Conservation (phyloP, 768 basidiomycete genomes). For the Rhizopogon salebrosus region DNA sequence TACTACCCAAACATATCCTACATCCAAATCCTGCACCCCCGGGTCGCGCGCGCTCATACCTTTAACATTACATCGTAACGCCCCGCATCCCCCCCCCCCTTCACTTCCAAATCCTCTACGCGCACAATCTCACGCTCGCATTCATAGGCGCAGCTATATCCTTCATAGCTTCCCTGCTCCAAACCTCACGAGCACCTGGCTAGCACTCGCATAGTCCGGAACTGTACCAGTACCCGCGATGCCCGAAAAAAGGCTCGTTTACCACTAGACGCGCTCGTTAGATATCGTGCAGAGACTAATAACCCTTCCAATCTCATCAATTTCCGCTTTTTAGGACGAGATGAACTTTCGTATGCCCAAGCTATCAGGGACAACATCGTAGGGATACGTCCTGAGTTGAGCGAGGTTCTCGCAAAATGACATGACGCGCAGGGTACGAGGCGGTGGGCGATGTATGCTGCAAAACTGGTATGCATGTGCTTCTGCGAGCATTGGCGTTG, state of each 20-base stretch:
- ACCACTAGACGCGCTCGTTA: constrained; percentile 29
- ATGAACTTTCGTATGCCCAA: constrained; percentile 20
- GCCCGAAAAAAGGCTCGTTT: constrained; percentile 27
- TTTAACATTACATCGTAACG: too few relatives aligned
- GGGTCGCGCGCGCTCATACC: too few relatives aligned
- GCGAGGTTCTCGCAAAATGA: constrained; percentile 16
- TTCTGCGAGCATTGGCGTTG: constrained; percentile 7
- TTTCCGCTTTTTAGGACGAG: constrained; percentile 16
- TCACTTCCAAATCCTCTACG: too few relatives aligned
- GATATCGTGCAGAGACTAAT: constrained; percentile 14
- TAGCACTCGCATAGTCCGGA: constrained; percentile 36
- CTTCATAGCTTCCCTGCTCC: too few relatives aligned
- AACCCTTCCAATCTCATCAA: constrained; percentile 22
- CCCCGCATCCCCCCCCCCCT: too few relatives aligned
- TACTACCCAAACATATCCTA: too few relatives aligned
- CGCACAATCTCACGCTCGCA: too few relatives aligned
- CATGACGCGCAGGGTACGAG: constrained; percentile 23
- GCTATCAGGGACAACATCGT: constrained; percentile 10
- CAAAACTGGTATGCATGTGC: constrained; percentile 22
- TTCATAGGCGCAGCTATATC: too few relatives aligned
- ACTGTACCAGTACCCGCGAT: constrained; percentile 30
- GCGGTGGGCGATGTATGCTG: constrained; percentile 22
- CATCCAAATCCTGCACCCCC: too few relatives aligned
- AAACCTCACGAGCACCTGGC: constrained; percentile 45
- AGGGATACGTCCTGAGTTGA: constrained; percentile 11